Evolutionary conservation across 106 monocot species (phyloP), one percentile per base, ranked within the genome.

Genomic region (Acorus calamus): DNA sequence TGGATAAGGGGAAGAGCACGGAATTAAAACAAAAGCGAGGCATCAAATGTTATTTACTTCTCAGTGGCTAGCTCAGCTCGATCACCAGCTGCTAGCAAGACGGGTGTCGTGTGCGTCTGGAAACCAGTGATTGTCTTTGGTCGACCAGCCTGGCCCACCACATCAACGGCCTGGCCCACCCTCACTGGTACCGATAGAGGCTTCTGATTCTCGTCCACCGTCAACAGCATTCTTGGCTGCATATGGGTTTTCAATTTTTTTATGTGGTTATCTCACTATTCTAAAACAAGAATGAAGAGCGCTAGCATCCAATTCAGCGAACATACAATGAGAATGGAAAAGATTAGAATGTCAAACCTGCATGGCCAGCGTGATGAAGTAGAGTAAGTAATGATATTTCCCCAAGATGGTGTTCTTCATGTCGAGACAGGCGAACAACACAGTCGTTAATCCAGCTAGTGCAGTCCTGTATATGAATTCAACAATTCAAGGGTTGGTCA

Each of bases 191-290:
- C 85, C 5, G 91, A 85, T 9, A 98, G 57, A n/a, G 96, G 87
- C 69, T 92, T 98, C 59, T 91, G 74, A 70, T 83, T 81, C 65
- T 91, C 96, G 73, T 98, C 96, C 44, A 98, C 96, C 3, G 96
- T 98, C 85, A 98, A 69, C 56, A 98, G 55, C 98, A 98, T 98
- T 73, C 98, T 98, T 9, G 98, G 98, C 98, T 98, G 75, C 61
- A 55, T 55, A 28, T 28, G 28, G 28, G 28, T 28, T 28, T 28
- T 28, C 28, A 28, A 28, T 28, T 28, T 28, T 28, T 28, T 28
- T 28, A 28, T 28, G 28, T 28, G 28, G 28, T 28, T 28, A 28
- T 28, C 28, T 28, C 28, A 28, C 28, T 47, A 28, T 8, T n/a
- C 3, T 8, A 51, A 74, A 10, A 61, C 8, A 62, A n/a, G 41